Percentiles rank a stretch among this genome's conserved stretches.
Conservation (phyloP, 2,329 filamentous ascomycete species). For the Cladophialophora chaetospira region DNA sequence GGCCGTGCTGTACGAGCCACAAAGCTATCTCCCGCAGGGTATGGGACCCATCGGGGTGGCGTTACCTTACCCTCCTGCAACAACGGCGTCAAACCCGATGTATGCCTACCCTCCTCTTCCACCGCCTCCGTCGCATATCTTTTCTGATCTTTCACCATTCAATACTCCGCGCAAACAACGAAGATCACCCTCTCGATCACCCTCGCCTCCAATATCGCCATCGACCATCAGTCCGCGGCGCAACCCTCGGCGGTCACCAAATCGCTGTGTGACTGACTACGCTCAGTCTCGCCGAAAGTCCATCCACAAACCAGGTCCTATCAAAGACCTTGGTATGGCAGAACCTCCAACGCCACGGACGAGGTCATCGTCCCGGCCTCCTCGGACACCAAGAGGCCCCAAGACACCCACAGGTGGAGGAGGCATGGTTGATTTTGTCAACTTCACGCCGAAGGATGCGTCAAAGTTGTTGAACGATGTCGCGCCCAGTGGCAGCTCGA, state of each 20-base stretch:
- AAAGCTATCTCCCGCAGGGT: not conserved
- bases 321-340: conserved; percentile 34
- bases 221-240: conserved; percentile 39
- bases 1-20: conserved; percentile 38
- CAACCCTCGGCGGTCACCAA: conserved; percentile 33
- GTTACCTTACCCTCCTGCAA: conserved; percentile 22
- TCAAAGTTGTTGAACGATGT: conserved; percentile 82
- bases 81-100: conserved; percentile 25
- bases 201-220: conserved; percentile 44
- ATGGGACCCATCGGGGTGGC: conserved; percentile 18
- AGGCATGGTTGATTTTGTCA: conserved; percentile 65
- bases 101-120: conserved; percentile 45
- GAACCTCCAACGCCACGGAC: conserved; percentile 29
- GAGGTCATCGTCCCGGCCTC: conserved; percentile 26
- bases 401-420: conserved; percentile 34
- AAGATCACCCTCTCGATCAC: conserved; percentile 35
- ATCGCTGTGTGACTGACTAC: conserved; percentile 34
- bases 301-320: conserved; percentile 44
- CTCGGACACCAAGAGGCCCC: conserved; percentile 35
- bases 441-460: conserved; percentile 82
- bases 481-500: conserved; percentile 84
- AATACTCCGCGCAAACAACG: conserved; percentile 34
- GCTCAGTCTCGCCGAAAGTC: conserved; percentile 42
- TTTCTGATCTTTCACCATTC: conserved; percentile 41
- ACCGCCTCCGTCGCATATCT: conserved; percentile 42